Evolutionary conservation across 2,329 filamentous ascomycete species (phyloP), one percentile per base, ranked within the genome.

Genomic region (Aspergillus flavus): DNA sequence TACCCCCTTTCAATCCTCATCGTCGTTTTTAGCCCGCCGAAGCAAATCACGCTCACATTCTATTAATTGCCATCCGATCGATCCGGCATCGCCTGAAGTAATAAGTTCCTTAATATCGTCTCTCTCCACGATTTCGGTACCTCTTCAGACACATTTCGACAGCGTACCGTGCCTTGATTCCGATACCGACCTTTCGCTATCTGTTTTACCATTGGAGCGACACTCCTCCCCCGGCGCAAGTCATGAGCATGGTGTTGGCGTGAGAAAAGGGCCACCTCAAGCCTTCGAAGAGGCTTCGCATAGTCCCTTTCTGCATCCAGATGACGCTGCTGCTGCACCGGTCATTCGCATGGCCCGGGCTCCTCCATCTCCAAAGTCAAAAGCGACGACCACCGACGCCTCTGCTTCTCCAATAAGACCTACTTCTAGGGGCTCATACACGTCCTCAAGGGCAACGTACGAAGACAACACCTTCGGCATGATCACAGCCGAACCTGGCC

Each of bases 331-430:
- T 36, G 81, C 83, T 64, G 80, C 92, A 14, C 93, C 93, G 21
- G 86, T 94, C 60, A 86, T 96, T 70, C 89, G 90, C 67, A 96
- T 94, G 36, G 87, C 92, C 36, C 94, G 94, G 76, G 90, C 89
- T 9, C 91, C 91, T 0, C 92, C 91, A 57, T 91, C 91, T 59
- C 87, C 89, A 71, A 93, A 91, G 30, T 80, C 91, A 58, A 93
- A 90, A n/a, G 86, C 89, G 0, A 63, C 63, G 16, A 52, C 28
- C 32, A 56, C 65, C 48, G 67, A 67, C 34, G 59, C 62, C 39
- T 52, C 67, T 78, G 45, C 71, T 12, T 73, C 70, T 12, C 66
- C 71, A 7, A 61, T 69, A 32, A 72, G 78, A 48, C 74, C 77
- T 6, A 67, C 70, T 4, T 80, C 78, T 23, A 74, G 70, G 60